Base-by-base conservation (phyloP, 139 green algal species). In the Chlorella vulgaris region DNA sequence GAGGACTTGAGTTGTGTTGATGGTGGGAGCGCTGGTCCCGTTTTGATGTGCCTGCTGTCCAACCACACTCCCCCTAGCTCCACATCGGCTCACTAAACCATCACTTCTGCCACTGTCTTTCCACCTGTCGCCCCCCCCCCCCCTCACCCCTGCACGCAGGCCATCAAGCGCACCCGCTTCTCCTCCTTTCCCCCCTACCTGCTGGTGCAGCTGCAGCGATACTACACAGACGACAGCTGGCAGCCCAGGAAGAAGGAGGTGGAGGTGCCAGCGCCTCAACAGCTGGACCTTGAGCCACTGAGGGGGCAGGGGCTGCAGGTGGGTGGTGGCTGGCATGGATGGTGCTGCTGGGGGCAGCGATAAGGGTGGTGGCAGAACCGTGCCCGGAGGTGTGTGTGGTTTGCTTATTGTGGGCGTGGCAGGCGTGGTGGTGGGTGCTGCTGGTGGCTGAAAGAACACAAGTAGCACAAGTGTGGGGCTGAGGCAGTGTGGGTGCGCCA, bases 181-280 rank as follows among this genome's bases (percentile, higher is more conserved):
- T 86, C 89, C 35, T 90, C 91, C 58, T 98, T 99, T 81, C 96
- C 97, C 5, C 88, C 91, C 13, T 96, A 94, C 79, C 90, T 99
- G 60, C 87, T 98, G 81, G 67, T 99, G 22, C 88, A 95, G 60
- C 81, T 99, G 78, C 69, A 62, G 70, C 88, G 94, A 74, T 97
- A 95, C 86, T 96, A 95, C 61, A 69, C 92, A 29, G 90, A 84
- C 51, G 81, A 92, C 33, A 86, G 88, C 87, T 99, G 97, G 96
- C 93, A 90, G 43, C 85, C 95, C 26, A 95, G 91, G 77, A 99
- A 99, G 90, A 84, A 95, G 60, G 86, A 97, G 60, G 94, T 97
- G 50, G 77, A 91, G 24, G 90, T 99, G 81, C 88, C 96, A 31
- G 87, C 94, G 50, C 96, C 97, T 0, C 89, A 97, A 40, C 58